Evolutionary conservation across 306 rosid genomes (phyloP), one percentile per base, ranked within the genome.

Genomic region (Begonia masoniana): DNA sequence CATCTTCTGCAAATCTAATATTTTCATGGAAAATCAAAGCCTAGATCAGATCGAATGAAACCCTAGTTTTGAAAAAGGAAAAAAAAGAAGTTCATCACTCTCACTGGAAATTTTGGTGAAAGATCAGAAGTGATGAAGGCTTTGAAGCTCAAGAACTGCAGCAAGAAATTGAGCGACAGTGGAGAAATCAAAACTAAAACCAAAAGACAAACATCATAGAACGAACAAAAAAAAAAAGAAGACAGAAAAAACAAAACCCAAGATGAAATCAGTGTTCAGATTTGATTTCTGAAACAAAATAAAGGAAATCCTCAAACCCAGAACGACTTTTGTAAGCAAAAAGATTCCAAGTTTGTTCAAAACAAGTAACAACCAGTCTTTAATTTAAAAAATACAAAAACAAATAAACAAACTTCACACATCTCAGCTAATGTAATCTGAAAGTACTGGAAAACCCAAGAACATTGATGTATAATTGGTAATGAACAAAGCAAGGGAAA

Each of bases 1-100:
- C 65, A 61, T 58, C n/a, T 61, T 21, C 35, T 59, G 12, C 8
- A 2, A 31, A 31, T 31, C 39, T 31, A 7, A 31, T 31, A 31
- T 31, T 31, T 31, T 31, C 9, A 31, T 31, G 10, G n/a, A 0
- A 45, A 13, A 17, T 21, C 14, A 19, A 15, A 9, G 7, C 15
- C 9, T 45, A 45, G 13, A 45, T 10, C 15, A 10, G 13, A 45
- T 45, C 15, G 7, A 45, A 11, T 45, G n/a, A 45, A 45, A 45
- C 13, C 49, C 49, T 45, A 45, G 6, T 4, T 2, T 4, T 45
- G 13, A 45, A n/a, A 45, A 45, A 45, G n/a, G 6, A 45, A 45
- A 45, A 11, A 45, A 45, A 45, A 4, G 15, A 11, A 45, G 4
- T 11, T 12, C 15, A 11, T 45, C 15, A 7, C 1, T n/a, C 15